Evolutionary conservation across 495 filamentous ascomycete species (phyloP).

Genomic region (Penicillium tannophilum): DNA sequence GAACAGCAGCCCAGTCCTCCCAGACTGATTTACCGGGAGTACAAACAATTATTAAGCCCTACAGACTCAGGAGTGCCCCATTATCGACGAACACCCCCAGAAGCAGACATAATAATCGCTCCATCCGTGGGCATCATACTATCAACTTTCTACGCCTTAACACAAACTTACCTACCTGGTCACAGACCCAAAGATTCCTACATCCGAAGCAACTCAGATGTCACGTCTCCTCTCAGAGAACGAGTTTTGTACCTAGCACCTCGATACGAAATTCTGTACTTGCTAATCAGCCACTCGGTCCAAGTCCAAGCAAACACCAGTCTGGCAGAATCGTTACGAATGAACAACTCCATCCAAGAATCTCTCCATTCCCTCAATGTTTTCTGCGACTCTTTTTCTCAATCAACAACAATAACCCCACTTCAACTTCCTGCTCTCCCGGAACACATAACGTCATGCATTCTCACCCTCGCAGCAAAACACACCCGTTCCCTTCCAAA

Average conservation of each 20-base stretch:
- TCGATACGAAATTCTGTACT: conserved; percentile 69
- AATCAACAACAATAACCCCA: background rate
- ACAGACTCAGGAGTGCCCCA: background rate
- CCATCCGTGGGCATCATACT: conserved; percentile 68
- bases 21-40: conserved; percentile 34
- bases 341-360: conserved; percentile 46
- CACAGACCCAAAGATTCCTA: conserved; percentile 29
- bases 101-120: conserved; percentile 78
- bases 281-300: conserved; percentile 54
- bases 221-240: conserved; percentile 54
- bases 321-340: conserved; percentile 1
- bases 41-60: background rate
- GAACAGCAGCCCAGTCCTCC: conserved; percentile 22
- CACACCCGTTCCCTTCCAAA: background rate
- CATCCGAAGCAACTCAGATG: background rate
- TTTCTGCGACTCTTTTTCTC: background rate
- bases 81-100: conserved; percentile 25
- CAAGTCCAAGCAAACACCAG: background rate
- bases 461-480: background rate
- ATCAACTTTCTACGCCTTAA: conserved; percentile 72
- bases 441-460: background rate
- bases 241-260: conserved; percentile 56
- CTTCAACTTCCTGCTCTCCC: background rate
- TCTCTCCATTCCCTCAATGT: background rate
- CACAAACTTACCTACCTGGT: conserved; percentile 70